phyloP scores from a whole-genome alignment of 176 grass and related monocot species.

The Musa beccarii region DNA sequence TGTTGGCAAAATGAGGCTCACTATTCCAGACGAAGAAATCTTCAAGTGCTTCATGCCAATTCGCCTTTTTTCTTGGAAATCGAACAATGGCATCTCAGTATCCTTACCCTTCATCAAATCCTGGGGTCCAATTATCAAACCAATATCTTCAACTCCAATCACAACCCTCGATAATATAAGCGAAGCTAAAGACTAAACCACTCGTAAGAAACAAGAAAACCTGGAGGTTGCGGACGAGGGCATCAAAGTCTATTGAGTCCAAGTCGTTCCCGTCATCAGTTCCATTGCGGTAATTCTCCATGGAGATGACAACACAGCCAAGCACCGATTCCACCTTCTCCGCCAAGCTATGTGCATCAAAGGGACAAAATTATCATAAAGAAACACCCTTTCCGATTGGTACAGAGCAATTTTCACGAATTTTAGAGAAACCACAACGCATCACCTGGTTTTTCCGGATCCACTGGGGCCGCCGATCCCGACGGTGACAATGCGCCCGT shows the following conservation, averaged over 20 bases:
- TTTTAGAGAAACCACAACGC: background rate
- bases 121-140: conserved; percentile 39
- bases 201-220: conserved; percentile 24
- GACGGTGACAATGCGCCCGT: conserved; percentile 70
- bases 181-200: background rate
- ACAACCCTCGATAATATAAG: background rate
- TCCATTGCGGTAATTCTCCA: conserved; percentile 90
- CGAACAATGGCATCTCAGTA: conserved; percentile 68
- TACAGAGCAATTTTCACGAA: background rate
- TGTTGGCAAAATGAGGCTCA: conserved; percentile 28
- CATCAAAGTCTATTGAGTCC: conserved; percentile 62
- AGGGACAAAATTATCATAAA: conserved; percentile 1
- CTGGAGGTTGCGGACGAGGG: conserved; percentile 60
- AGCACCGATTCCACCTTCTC: conserved; percentile 95
- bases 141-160: conserved; percentile 2
- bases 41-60: conserved; percentile 67
- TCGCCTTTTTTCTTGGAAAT: conserved; percentile 87
- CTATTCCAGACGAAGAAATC: conserved; percentile 77
- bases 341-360: conserved; percentile 48
- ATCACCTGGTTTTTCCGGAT: conserved; percentile 89
- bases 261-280: conserved; percentile 68
- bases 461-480: conserved; percentile 89
- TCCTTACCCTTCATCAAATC: conserved; percentile 83
- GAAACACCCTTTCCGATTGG: background rate
- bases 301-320: conserved; percentile 82